A percentile compares a stretch with the other conserved stretches of the same genome.
Conservation (phyloP, 2,329 filamentous ascomycete species). For the Zymoseptoria brevis region DNA sequence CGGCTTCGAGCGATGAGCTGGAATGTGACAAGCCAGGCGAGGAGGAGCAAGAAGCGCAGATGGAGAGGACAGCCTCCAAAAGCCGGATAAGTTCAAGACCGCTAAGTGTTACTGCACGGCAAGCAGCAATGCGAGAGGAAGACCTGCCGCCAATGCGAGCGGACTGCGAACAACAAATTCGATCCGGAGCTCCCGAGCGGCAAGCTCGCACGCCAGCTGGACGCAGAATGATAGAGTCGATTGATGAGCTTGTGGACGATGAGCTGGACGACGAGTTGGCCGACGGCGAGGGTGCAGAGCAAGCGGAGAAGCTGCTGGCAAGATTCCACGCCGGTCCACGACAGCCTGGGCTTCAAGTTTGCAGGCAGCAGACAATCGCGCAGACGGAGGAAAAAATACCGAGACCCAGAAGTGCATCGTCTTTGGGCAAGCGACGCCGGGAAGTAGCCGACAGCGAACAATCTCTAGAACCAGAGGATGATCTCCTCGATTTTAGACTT, state of each 20-base stretch:
- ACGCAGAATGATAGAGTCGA: neutral
- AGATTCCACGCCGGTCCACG: neutral
- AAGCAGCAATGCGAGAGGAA: neutral
- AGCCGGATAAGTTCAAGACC: neutral
- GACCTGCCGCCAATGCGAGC: neutral
- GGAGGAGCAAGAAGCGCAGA: neutral
- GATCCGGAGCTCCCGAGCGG: neutral
- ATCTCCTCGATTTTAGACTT: neutral
- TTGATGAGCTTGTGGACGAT: neutral
- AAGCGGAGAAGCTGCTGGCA: neutral
- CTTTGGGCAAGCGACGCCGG: neutral
- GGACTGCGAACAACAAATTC: too few species aligned
- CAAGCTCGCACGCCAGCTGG: neutral
- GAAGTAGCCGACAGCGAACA: neutral
- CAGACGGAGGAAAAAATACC: neutral
- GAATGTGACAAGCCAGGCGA: too few species aligned
- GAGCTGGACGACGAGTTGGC: neutral
- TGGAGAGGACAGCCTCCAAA: neutral
- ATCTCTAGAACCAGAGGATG: neutral
- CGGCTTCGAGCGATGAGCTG: neutral
- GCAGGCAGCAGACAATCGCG: neutral
- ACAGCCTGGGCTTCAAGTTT: neutral
- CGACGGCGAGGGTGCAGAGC: neutral
- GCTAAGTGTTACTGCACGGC: neutral
- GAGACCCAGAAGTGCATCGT: neutral